Conservation (phyloP, 2,329 filamentous ascomycete species). For the Alternaria ventricosa region DNA sequence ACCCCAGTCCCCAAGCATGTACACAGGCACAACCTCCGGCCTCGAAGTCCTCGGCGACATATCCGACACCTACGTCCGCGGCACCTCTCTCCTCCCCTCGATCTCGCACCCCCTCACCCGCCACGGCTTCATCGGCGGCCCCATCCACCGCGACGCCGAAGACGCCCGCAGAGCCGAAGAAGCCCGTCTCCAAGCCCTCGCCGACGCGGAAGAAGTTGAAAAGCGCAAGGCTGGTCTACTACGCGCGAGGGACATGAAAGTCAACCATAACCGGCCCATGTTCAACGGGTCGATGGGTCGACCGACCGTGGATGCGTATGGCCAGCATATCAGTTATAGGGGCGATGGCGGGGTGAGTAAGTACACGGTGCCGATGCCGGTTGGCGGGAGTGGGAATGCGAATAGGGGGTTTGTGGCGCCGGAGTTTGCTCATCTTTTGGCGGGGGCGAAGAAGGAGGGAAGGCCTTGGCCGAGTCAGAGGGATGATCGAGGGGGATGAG, state of each 20-base stretch:
- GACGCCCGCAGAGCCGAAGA: slow-evolving; percentile 4
- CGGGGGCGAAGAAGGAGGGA: slow-evolving; percentile 12
- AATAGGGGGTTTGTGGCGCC: slow-evolving; percentile 1
- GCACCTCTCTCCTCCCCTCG: neutral
- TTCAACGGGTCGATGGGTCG: slow-evolving; percentile 22
- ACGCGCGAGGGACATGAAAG: neutral
- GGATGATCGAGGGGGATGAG: neutral
- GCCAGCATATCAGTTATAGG: neutral
- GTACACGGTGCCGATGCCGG: neutral
- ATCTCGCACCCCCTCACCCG: neutral
- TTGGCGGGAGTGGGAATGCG: neutral
- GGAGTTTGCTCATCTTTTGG: slow-evolving; percentile 6
- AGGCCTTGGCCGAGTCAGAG: neutral
- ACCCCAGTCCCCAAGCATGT: neutral
- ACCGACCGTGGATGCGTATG: neutral
- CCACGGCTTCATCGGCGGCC: neutral
- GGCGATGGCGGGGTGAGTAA: neutral
- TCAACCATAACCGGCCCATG: slow-evolving; percentile 19
- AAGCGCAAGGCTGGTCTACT: neutral
- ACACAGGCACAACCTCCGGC: slow-evolving; percentile 4
- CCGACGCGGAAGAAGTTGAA: neutral
- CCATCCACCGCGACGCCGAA: neutral
- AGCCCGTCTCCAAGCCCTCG: neutral
- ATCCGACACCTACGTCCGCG: neutral
- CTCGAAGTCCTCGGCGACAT: slow-evolving; percentile 10